Evolutionary conservation across 176 grass and related monocot species (phyloP).

Genomic region (Bolboschoenus planiculmis): DNA sequence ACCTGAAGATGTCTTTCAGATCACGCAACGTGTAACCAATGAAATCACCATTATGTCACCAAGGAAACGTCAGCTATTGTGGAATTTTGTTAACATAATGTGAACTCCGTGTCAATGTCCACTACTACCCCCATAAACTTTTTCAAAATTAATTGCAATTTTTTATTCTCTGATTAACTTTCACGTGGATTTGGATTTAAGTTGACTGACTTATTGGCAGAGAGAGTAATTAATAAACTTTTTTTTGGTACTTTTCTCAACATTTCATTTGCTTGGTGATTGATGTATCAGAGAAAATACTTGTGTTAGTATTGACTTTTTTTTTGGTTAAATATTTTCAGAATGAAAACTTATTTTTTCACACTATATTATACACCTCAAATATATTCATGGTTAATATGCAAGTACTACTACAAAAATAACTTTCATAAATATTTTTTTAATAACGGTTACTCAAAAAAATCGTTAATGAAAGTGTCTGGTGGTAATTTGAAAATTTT

Average conservation of each 20-base stretch:
- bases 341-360: no score
- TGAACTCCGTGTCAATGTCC: no score
- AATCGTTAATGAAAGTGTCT: no score
- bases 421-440: no score
- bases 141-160: not conserved
- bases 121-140: no score
- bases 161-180: not conserved
- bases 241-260: not conserved
- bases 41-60: not conserved
- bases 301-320: no score
- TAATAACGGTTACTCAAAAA: no score
- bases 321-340: no score
- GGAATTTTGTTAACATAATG: not conserved
- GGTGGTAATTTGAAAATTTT: no score
- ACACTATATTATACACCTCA: no score
- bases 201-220: not conserved
- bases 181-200: not conserved
- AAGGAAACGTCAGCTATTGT: not conserved
- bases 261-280: not conserved
- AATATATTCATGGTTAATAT: no score
- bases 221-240: not conserved
- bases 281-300: not conserved
- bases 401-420: no score
- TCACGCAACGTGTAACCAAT: not conserved
- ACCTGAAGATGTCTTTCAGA: not conserved